Conservation (phyloP, 805 yeast species). For the Metschnikowia drakensbergensis region DNA sequence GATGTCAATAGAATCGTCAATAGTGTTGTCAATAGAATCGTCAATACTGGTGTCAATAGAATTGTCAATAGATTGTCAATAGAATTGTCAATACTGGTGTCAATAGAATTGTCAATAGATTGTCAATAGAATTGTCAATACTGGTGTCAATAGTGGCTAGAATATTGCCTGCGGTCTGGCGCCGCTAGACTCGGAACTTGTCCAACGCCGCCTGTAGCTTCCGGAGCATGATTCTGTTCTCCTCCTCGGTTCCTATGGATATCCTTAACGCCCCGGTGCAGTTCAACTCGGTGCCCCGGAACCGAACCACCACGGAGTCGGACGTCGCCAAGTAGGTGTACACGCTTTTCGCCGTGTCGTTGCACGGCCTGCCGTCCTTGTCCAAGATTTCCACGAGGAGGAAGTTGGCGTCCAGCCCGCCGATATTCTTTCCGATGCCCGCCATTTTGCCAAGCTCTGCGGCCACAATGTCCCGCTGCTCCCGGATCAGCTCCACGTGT, state of each 20-base stretch:
- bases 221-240: constrained; percentile 56
- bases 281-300: constrained; percentile 85
- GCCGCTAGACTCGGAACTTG: constrained; percentile 11
- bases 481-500: constrained; percentile 46
- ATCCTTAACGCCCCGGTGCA: constrained; percentile 86
- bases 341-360: constrained; percentile 58
- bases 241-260: constrained; percentile 79
- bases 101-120: too few relatives aligned
- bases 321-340: constrained; percentile 69
- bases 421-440: constrained; percentile 70
- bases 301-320: constrained; percentile 80
- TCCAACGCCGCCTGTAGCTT: constrained; percentile 37
- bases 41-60: too few relatives aligned
- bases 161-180: too few relatives aligned
- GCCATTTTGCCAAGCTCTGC: constrained; percentile 50
- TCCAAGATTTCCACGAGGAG: constrained; percentile 68
- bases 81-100: too few relatives aligned
- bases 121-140: too few relatives aligned
- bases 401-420: constrained; percentile 86
- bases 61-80: too few relatives aligned
- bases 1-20: too few relatives aligned
- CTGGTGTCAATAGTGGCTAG: too few relatives aligned
- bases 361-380: constrained; percentile 59
- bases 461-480: constrained; percentile 55
- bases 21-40: too few relatives aligned